Evolutionary conservation across 2,329 filamentous ascomycete genomes (phyloP), one percentile per base, ranked within the genome.

Genomic region (Claviceps sp.): DNA sequence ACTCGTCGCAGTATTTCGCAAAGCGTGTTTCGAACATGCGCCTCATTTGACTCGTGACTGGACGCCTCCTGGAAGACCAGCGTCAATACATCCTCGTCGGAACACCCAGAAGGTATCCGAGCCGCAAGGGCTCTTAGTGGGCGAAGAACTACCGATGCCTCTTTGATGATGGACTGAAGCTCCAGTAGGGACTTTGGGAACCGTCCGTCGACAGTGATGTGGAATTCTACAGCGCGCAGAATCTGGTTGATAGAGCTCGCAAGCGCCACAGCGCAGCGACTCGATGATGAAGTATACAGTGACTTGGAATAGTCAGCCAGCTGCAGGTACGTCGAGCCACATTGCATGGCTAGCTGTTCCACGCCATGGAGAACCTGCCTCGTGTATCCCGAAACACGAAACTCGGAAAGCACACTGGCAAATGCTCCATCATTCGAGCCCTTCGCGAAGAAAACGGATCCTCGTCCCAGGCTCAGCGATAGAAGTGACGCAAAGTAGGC

Each of bases 361-460:
- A 81, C 57, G 0, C 72, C 72, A 22, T 66, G 61, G 2, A 81
- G 63, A 1, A 73, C 66, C 30, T 75, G 64, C 4, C 73, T 66
- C 0, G 83, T 74, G 58, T 79, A 78, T 5, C 80, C 79, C 0
- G 78, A 75, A 43, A 81, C 70, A 47, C 78, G 72, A 55, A 79
- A 69, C 6, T 68, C 64, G 0, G 70, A 59, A 1, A 77, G 58
- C 2, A 67, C 65, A 10, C 75, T 71, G 16, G 68, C 64, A 58
- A 90, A 88, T 0, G 68, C 69, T 24, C 66, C 67, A 30, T 72
- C 71, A 2, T 70, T 69, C 2, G 71, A 63, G 49, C 82, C 70
- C 73, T 80, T 88, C 0, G 66, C 62, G 63, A 88, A 93, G 38
- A 93, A 75, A 1, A 85, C 72, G 0, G 87, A 90, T 41, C 81